A percentile compares a stretch with the other conserved stretches of the same genome.
Evolutionary conservation across 306 rosid species (phyloP).

Genomic region (Coriaria nepalensis): DNA sequence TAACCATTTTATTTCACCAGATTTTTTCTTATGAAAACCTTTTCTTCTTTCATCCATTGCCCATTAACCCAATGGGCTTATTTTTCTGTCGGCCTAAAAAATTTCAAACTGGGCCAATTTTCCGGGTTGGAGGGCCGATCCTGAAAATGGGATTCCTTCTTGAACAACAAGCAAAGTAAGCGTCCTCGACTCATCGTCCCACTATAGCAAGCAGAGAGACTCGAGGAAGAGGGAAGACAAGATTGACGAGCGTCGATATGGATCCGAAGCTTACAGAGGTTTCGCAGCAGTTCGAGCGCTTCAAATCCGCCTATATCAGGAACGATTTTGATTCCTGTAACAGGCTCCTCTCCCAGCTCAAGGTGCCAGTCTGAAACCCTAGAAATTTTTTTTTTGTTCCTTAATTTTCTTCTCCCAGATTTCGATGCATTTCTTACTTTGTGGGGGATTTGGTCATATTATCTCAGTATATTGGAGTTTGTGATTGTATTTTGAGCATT

Average conservation of each 20-base stretch:
- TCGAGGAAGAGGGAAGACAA: slow-evolving; percentile 6
- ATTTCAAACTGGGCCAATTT: too few relatives aligned
- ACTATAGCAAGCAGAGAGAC: background rate
- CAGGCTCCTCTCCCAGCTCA: slow-evolving; percentile 56
- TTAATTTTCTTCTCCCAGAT: background rate
- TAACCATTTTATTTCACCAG: too few relatives aligned
- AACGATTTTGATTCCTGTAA: slow-evolving; percentile 39
- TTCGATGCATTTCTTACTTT: too few relatives aligned
- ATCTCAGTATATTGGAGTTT: background rate
- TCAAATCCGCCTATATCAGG: slow-evolving; percentile 55
- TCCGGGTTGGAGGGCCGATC: background rate
- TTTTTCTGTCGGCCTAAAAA: too few relatives aligned
- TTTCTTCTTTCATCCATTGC: background rate
- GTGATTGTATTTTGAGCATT: background rate
- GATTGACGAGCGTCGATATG: slow-evolving; percentile 22
- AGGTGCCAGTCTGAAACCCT: slow-evolving; percentile 48
- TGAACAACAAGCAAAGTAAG: slow-evolving; percentile 13
- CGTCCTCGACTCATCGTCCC: background rate
- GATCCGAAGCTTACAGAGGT: slow-evolving; percentile 73
- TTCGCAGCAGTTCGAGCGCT: slow-evolving; percentile 65
- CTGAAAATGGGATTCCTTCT: slow-evolving; percentile 14
- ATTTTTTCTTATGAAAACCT: too few relatives aligned
- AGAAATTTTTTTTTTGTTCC: slow-evolving; percentile 5
- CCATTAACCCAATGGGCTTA: too few relatives aligned
- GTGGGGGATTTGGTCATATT: too few relatives aligned